phyloP scores from a whole-genome alignment of 441 rosid genomes.

The Monsonia emarginata region DNA sequence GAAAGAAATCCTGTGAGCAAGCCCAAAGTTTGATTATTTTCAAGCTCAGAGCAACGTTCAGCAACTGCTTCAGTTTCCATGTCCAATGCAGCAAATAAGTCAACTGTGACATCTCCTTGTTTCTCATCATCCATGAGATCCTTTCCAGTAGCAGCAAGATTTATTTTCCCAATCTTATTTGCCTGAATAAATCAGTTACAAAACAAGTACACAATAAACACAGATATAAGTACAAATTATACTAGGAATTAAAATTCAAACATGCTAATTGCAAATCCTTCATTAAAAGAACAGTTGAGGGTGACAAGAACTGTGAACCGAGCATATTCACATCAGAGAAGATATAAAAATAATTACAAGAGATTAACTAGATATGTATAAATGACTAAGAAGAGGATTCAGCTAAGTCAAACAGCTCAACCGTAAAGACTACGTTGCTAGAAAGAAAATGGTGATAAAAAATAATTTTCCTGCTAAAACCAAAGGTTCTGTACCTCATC shows the following conservation, averaged over 20 bases:
- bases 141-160: conserved; percentile 98
- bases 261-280: neutral
- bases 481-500: conserved; percentile 59
- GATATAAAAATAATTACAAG: neutral
- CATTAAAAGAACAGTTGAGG: neutral
- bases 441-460: neutral
- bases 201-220: conserved; percentile 9
- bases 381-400: neutral
- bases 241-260: neutral
- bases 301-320: neutral
- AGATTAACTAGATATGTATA: neutral
- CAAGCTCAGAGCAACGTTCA: conserved; percentile 72
- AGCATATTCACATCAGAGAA: neutral
- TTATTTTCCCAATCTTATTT: conserved; percentile 93
- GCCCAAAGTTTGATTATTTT: conserved; percentile 85
- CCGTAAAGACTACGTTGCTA: neutral
- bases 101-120: conserved; percentile 87
- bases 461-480: neutral
- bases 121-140: conserved; percentile 99
- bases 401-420: neutral
- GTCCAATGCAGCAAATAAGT: conserved; percentile 85
- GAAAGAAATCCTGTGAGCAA: conserved; percentile 89
- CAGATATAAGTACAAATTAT: neutral
- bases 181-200: conserved; percentile 43
- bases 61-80: conserved; percentile 87